Evolutionary conservation across 805 yeast species (phyloP).

Genomic region (Lipomyces chichibuensis): DNA sequence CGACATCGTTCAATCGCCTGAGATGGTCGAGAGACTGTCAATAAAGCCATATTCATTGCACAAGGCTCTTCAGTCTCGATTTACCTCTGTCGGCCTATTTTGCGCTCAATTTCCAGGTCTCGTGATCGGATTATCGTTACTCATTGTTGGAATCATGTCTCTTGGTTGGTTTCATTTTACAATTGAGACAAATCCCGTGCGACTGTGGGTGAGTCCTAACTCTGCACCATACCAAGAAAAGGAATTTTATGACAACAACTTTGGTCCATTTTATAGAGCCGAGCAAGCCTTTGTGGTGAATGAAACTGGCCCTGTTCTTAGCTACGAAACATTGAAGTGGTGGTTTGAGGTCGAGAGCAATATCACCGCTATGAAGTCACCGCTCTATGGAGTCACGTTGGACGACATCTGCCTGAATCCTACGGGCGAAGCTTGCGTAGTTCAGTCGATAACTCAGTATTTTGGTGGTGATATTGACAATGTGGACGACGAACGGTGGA

Average conservation of each 20-base stretch:
- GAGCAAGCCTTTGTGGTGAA: slow-evolving; percentile 80
- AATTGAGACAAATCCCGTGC: slow-evolving; percentile 78
- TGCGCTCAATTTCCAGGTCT: slow-evolving; percentile 66
- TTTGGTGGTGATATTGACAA: slow-evolving; percentile 64
- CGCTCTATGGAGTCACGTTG: slow-evolving; percentile 44
- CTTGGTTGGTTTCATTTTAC: slow-evolving; percentile 56
- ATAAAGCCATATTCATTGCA: slow-evolving; percentile 53
- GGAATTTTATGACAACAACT: slow-evolving; percentile 70
- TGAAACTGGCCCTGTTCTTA: slow-evolving; percentile 67
- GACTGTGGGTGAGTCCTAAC: slow-evolving; percentile 84
- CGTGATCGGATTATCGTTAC: slow-evolving; percentile 51
- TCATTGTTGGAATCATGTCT: slow-evolving; percentile 53
- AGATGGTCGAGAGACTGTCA: slow-evolving; percentile 35
- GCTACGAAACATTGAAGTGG: slow-evolving; percentile 76
- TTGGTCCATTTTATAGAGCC: slow-evolving; percentile 90
- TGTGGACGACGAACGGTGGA: slow-evolving; percentile 61
- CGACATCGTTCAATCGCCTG: slow-evolving; percentile 39
- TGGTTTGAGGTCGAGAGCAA: slow-evolving; percentile 80
- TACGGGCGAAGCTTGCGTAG: slow-evolving; percentile 72
- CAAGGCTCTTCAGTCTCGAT: slow-evolving; percentile 51
- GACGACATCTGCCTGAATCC: slow-evolving; percentile 85
- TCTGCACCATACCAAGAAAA: slow-evolving; percentile 72
- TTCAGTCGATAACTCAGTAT: slow-evolving; percentile 88
- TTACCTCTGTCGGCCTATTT: slow-evolving; percentile 56
- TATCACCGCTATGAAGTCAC: slow-evolving; percentile 46